These are phyloP conservation scores for Metschnikowia orientalis DNA, from an alignment of 805 yeast genomes.

Conservation along the genomic window DNA sequence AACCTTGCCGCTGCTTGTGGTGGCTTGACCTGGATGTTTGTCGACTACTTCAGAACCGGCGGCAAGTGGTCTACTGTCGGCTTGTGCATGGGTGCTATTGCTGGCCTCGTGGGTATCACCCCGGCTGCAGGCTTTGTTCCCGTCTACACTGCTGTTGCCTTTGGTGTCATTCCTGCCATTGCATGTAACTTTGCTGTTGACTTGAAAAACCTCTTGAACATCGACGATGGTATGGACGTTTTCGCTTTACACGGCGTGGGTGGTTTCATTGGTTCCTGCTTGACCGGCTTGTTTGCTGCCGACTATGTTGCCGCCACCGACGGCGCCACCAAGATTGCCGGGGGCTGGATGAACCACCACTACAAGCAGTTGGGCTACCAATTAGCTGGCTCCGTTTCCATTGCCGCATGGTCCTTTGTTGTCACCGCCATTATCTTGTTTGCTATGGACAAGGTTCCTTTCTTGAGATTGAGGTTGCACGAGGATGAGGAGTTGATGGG, in stretches of 20 bases:
- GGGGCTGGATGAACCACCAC: slow-evolving; percentile 89
- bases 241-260: slow-evolving; percentile 94
- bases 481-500: slow-evolving; percentile 88
- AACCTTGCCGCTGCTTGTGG: slow-evolving; percentile 92
- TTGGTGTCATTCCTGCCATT: slow-evolving; percentile 23
- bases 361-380: slow-evolving; percentile 84
- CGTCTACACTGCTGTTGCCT: slow-evolving; percentile 47
- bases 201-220: slow-evolving; percentile 61
- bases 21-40: slow-evolving; percentile 90
- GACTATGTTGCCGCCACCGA: slow-evolving; percentile 84
- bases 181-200: slow-evolving; percentile 86
- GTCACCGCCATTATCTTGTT: slow-evolving; percentile 67
- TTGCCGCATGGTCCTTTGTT: slow-evolving; percentile 69
- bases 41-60: slow-evolving; percentile 82
- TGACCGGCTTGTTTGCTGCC: slow-evolving; percentile 92
- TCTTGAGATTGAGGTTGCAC: slow-evolving; percentile 73
- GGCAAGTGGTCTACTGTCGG: slow-evolving; percentile 93
- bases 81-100: slow-evolving; percentile 87
- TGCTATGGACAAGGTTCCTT: slow-evolving; percentile 70
- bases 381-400: slow-evolving; percentile 70
- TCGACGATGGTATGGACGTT: slow-evolving; percentile 95
- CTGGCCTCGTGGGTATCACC: slow-evolving; percentile 92
- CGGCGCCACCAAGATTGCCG: slow-evolving; percentile 58
- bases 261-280: slow-evolving; percentile 74
- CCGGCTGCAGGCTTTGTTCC: slow-evolving; percentile 98